Conservation (phyloP, 1,139 yeast species). For the Yamadazyma triangularis region DNA sequence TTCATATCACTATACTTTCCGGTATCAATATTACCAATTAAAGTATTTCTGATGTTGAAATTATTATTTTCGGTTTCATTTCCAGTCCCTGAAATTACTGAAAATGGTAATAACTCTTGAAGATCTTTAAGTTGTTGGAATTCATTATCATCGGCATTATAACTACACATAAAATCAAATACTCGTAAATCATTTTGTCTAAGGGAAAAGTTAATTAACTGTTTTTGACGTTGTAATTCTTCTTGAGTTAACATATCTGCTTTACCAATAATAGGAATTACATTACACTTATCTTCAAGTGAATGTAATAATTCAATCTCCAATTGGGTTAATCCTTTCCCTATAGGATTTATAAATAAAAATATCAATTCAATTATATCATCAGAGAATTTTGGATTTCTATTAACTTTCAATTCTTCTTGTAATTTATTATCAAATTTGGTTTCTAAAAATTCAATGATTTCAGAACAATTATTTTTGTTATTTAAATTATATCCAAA, state of each 20-base stretch:
- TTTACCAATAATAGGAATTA: conserved; percentile 54
- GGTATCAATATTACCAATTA: conserved; percentile 22
- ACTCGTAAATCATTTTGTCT: conserved; percentile 39
- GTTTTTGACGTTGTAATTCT: conserved; percentile 39
- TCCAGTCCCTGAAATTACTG: conserved; percentile 17
- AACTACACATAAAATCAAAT: conserved; percentile 39
- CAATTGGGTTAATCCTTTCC: conserved; percentile 35
- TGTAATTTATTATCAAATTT: conserved; percentile 52
- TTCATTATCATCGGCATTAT: conserved; percentile 9
- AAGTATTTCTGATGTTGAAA: conserved; percentile 8
- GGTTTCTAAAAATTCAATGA: conserved; percentile 48
- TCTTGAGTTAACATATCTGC: conserved; percentile 51
- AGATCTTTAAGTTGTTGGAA: conserved; percentile 8
- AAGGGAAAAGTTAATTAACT: conserved; percentile 41
- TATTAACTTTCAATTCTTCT: conserved; percentile 57
- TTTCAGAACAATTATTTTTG: conserved; percentile 14
- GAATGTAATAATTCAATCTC: conserved; percentile 49
- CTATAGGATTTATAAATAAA: conserved; percentile 56
- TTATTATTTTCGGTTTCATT: conserved; percentile 3
- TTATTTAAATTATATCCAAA: conserved; percentile 36
- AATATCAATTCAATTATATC: conserved; percentile 57
- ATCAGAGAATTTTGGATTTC: conserved; percentile 51
- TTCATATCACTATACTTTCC: conserved; percentile 58
- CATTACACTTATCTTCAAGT: conserved; percentile 48
- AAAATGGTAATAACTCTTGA: conserved; percentile 18